These are phyloP conservation scores for Hyphodiscus hymeniophilus DNA, from an alignment of 495 filamentous ascomycete species.

Conservation along the genomic window DNA sequence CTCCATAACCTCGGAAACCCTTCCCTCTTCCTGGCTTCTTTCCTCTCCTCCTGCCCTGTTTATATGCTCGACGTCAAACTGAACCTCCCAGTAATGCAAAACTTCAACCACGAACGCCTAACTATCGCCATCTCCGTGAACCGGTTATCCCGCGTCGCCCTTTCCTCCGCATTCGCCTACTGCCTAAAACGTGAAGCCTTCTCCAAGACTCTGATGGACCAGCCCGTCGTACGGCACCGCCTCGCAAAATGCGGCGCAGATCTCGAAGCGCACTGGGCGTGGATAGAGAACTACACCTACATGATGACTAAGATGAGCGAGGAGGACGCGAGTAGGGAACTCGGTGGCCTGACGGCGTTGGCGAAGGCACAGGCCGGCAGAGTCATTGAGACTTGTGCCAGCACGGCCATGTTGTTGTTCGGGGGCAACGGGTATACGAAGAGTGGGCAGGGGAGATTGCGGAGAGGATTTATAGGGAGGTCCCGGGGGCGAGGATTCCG, in stretches of 20 bases:
- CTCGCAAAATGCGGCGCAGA: constrained; percentile 61
- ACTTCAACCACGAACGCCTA: constrained; percentile 77
- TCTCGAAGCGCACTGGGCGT: constrained; percentile 63
- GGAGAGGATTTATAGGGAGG: constrained; percentile 64
- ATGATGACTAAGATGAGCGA: constrained; percentile 56
- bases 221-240: constrained; percentile 64
- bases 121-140: constrained; percentile 55
- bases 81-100: constrained; percentile 50
- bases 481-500: constrained; percentile 53
- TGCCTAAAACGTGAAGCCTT: constrained; percentile 67
- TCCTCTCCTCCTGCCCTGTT: no score
- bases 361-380: constrained; percentile 64
- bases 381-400: constrained; percentile 62
- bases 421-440: constrained; percentile 66
- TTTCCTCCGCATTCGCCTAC: constrained; percentile 59
- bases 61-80: no score
- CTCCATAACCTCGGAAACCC: no score
- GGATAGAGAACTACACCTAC: constrained; percentile 69
- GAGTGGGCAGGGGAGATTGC: constrained; percentile 58
- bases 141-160: constrained; percentile 54
- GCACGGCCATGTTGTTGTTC: constrained; percentile 59
- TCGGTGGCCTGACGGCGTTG: constrained; percentile 63
- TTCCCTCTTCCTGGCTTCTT: no score
- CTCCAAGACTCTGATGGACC: constrained; percentile 62
- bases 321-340: constrained; percentile 51